phyloP scores from a whole-genome alignment of 192 early-diverging fungal species.

The Coemansia sp. region DNA sequence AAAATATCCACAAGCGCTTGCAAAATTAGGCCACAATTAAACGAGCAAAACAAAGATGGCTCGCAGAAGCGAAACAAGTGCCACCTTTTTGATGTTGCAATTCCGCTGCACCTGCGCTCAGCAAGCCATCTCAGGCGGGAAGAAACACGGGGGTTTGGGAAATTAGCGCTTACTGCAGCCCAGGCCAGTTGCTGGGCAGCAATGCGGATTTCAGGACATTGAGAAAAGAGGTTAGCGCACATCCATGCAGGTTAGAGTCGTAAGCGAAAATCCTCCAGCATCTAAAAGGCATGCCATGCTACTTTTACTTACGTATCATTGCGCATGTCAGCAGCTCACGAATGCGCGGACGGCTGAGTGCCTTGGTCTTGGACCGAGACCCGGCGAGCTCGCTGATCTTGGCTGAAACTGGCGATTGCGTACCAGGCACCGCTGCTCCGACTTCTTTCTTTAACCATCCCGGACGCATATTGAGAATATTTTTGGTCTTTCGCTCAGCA shows the following conservation, averaged over 20 bases:
- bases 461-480: conserved; percentile 48
- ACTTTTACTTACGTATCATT: conserved; percentile 51
- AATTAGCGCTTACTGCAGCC: conserved; percentile 25
- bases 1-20: conserved; percentile 7
- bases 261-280: neutral
- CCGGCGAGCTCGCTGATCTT: conserved; percentile 41
- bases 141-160: neutral
- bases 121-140: conserved; percentile 4
- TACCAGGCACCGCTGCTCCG: conserved; percentile 9
- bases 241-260: conserved; percentile 10
- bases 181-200: neutral
- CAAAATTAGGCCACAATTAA: conserved; percentile 13
- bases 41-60: conserved; percentile 17
- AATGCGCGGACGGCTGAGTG: conserved; percentile 43
- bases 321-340: conserved; percentile 49
- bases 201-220: neutral
- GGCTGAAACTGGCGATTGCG: conserved; percentile 38
- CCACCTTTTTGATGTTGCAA: neutral
- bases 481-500: conserved; percentile 49
- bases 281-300: neutral
- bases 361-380: conserved; percentile 32
- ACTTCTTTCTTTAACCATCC: conserved; percentile 44
- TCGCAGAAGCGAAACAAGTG: neutral
- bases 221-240: conserved; percentile 8
- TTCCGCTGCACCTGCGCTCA: neutral